Evolutionary conservation across 1,284 basidiomycete genomes (phyloP).

Genomic region (Uromyces viciae-fabae): DNA sequence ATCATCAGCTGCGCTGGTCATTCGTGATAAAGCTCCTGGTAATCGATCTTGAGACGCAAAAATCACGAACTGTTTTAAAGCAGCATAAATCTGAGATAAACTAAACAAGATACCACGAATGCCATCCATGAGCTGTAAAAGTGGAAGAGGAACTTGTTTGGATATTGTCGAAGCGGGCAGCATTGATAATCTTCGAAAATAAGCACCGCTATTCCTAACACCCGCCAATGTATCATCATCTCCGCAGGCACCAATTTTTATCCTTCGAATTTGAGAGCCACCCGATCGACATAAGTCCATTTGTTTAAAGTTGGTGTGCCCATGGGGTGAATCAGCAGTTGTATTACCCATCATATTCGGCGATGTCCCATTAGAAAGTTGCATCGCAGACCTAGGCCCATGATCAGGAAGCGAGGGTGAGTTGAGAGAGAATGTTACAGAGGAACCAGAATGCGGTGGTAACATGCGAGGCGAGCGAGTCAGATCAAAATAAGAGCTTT

Average conservation of each 20-base stretch:
- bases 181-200: constrained; percentile 79
- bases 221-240: constrained; percentile 60
- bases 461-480: constrained; percentile 15
- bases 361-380: neutral
- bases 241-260: constrained; percentile 59
- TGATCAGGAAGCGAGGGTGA: constrained; percentile 12
- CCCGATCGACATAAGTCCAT: constrained; percentile 58
- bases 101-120: constrained; percentile 88
- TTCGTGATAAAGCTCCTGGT: constrained; percentile 72
- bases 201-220: constrained; percentile 72
- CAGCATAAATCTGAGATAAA: constrained; percentile 83
- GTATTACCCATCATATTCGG: neutral
- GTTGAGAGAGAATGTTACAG: constrained; percentile 24
- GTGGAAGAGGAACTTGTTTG: constrained; percentile 68
- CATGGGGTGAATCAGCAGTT: neutral
- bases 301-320: constrained; percentile 8
- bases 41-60: constrained; percentile 83
- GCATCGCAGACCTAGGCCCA: constrained; percentile 10
- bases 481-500: constrained; percentile 31
- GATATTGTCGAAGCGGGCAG: constrained; percentile 67
- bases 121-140: constrained; percentile 76
- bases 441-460: constrained; percentile 14
- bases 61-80: constrained; percentile 80
- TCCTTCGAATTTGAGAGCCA: constrained; percentile 58
- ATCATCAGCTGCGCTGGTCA: constrained; percentile 75